A percentile compares a stretch with the other conserved stretches of the same genome.
phyloP scores from a whole-genome alignment of 805 yeast genomes.

The Metschnikowia picachoensis region DNA sequence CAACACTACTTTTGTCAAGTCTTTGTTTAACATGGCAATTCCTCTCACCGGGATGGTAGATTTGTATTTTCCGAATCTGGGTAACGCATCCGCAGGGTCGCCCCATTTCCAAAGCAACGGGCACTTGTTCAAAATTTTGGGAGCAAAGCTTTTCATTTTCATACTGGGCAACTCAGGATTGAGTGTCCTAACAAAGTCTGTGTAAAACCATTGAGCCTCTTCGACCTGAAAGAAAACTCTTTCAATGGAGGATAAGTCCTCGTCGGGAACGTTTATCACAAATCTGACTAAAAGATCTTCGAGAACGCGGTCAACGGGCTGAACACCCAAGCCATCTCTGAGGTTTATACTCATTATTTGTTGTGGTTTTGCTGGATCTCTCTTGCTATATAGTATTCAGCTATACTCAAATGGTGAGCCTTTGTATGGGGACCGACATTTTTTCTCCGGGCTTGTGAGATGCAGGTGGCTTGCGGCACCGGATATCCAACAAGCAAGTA shows the following conservation, averaged over 20 bases:
- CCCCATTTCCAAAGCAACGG: slow-evolving; percentile 85
- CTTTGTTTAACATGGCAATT: slow-evolving; percentile 76
- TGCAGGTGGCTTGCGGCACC: slow-evolving; percentile 4
- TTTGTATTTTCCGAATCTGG: slow-evolving; percentile 80
- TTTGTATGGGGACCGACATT: slow-evolving; percentile 1
- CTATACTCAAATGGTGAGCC: not conserved
- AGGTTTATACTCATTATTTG: slow-evolving; percentile 55
- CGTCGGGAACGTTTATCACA: slow-evolving; percentile 86
- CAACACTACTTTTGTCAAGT: slow-evolving; percentile 64
- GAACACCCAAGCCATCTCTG: slow-evolving; percentile 52
- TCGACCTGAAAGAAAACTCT: slow-evolving; percentile 91
- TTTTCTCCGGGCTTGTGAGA: slow-evolving; percentile 4
- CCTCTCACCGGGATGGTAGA: slow-evolving; percentile 94
- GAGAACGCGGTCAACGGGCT: slow-evolving; percentile 65
- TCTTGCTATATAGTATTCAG: not conserved
- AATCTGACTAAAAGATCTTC: slow-evolving; percentile 89
- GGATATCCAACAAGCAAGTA: too few relatives aligned
- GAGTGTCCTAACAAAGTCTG: slow-evolving; percentile 71
- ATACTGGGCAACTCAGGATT: slow-evolving; percentile 74
- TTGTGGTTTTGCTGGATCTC: not conserved
- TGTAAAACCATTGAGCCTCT: slow-evolving; percentile 97
- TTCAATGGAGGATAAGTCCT: slow-evolving; percentile 75
- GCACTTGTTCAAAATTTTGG: slow-evolving; percentile 60
- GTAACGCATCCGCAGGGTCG: slow-evolving; percentile 73
- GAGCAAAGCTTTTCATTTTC: slow-evolving; percentile 74